phyloP scores from a whole-genome alignment of 345 rosid species.

The Eucalyptus erythrocorys region DNA sequence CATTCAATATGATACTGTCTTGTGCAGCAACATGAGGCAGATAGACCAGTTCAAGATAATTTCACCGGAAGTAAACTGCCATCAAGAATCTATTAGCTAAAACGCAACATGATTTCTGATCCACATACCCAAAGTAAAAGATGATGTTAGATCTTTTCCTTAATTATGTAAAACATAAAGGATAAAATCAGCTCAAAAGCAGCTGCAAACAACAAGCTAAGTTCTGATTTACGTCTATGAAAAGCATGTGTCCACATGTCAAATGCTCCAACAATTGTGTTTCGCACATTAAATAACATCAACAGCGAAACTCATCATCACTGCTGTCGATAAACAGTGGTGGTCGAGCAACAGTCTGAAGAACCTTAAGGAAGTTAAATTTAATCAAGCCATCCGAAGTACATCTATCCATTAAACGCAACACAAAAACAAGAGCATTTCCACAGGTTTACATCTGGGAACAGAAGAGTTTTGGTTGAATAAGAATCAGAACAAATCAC shows the following conservation, averaged over 20 bases:
- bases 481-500: not conserved
- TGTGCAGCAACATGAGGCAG: not conserved
- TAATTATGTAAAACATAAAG: not conserved
- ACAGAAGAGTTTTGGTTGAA: not conserved
- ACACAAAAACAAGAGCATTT: not conserved
- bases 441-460: not conserved
- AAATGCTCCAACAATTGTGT: not conserved
- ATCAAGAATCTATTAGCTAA: not conserved
- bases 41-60: not conserved
- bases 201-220: not conserved
- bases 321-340: not conserved
- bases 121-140: not conserved
- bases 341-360: not conserved
- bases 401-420: not conserved
- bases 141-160: not conserved
- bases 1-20: not conserved
- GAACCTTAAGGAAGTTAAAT: not conserved
- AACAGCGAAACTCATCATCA: not conserved
- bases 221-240: not conserved
- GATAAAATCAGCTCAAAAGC: not conserved
- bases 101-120: not conserved
- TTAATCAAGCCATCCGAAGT: not conserved
- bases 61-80: not conserved
- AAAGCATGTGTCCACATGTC: not conserved
- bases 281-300: not conserved